Conservation (phyloP, 139 green algal genomes). For the Micractinium sp. region DNA sequence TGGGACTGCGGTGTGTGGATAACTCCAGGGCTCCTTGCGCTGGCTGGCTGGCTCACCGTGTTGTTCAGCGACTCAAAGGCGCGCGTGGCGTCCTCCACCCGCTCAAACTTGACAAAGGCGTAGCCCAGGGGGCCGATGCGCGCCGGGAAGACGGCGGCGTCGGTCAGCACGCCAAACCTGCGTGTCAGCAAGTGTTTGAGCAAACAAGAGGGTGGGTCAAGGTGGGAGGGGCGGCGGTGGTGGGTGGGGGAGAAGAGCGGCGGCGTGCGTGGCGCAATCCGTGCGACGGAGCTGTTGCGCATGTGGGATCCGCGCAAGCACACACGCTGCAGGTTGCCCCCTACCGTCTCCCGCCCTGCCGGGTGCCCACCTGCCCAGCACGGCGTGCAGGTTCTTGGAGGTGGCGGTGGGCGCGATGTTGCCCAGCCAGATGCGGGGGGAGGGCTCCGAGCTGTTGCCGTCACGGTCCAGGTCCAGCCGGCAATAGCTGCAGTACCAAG, state of each 20-base stretch:
- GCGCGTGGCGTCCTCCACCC: constrained; percentile 47
- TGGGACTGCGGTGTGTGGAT: no score
- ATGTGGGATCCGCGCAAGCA: no score
- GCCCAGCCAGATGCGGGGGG: constrained; percentile 59
- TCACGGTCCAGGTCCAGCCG: constrained; percentile 30
- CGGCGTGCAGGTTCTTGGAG: constrained; percentile 39
- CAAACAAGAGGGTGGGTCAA: not conserved
- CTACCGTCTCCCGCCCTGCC: not conserved
- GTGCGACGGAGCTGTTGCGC: no score
- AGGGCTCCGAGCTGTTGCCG: constrained; percentile 42
- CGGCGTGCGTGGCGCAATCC: no score
- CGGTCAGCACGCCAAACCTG: constrained; percentile 52
- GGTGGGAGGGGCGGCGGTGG: not conserved
- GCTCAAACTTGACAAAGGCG: constrained; percentile 68
- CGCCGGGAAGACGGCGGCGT: constrained; percentile 64
- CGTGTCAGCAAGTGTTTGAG: no score
- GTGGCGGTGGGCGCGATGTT: constrained; percentile 64
- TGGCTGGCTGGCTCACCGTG: constrained; percentile 29
- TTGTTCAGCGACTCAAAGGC: constrained; percentile 60
- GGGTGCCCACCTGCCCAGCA: constrained; percentile 30
- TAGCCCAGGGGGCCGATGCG: constrained; percentile 67
- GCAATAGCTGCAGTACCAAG: not conserved
- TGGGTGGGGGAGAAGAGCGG: no score
- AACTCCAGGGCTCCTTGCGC: no score
- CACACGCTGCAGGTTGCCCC: not conserved